phyloP scores from a whole-genome alignment of 768 basidiomycete species.

The Rhizopogon salebrosus region DNA sequence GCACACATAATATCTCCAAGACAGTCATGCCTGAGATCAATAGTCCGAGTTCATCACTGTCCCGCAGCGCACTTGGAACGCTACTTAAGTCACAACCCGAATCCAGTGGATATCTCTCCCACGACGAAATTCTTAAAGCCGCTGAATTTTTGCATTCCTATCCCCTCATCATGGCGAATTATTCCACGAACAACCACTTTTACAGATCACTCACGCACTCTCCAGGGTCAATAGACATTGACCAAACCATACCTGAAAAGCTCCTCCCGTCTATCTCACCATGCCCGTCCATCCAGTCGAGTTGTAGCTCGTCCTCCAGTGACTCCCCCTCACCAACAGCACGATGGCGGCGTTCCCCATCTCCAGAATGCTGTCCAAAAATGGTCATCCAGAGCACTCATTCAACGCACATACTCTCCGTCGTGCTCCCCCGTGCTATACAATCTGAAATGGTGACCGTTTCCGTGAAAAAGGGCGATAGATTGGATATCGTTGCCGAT shows the following conservation, averaged over 20 bases:
- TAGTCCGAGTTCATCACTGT: slow-evolving; percentile 29
- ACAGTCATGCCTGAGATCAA: slow-evolving; percentile 18
- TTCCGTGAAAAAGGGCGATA: slow-evolving; percentile 54
- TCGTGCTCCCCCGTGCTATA: slow-evolving; percentile 42
- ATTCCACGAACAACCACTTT: slow-evolving; percentile 22
- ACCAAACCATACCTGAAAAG: slow-evolving; percentile 24
- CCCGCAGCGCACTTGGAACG: slow-evolving; percentile 23
- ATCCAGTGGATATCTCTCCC: no score
- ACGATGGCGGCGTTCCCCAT: slow-evolving; percentile 25
- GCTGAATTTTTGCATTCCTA: neutral
- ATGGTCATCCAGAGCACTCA: slow-evolving; percentile 40
- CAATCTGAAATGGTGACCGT: slow-evolving; percentile 63
- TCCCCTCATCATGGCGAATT: slow-evolving; percentile 18
- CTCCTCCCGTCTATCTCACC: slow-evolving; percentile 23
- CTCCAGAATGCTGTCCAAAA: slow-evolving; percentile 33
- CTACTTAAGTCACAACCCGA: slow-evolving; percentile 28
- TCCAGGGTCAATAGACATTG: slow-evolving; percentile 18
- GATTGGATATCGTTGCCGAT: slow-evolving; percentile 52
- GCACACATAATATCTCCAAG: slow-evolving; percentile 19
- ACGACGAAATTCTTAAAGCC: slow-evolving; percentile 14
- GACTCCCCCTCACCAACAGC: slow-evolving; percentile 25
- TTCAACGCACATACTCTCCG: slow-evolving; percentile 38
- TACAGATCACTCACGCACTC: slow-evolving; percentile 25
- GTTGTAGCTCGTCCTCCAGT: slow-evolving; percentile 11
- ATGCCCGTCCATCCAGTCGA: slow-evolving; percentile 21